Base-by-base conservation (phyloP, 2,329 filamentous ascomycete genomes). In the Fusarium fracticaudum region DNA sequence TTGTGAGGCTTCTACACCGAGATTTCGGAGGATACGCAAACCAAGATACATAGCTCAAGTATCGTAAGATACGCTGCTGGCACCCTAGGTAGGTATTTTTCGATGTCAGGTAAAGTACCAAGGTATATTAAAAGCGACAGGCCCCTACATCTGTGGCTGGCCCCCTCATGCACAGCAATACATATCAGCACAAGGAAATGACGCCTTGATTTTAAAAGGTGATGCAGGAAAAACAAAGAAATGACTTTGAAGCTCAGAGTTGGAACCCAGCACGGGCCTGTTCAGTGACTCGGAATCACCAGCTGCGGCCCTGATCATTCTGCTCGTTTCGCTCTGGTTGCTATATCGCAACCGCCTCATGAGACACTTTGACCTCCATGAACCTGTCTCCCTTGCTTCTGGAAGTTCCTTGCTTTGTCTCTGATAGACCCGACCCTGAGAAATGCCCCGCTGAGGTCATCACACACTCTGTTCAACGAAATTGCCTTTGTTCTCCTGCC, bases 121-220 rank as follows among this genome's bases (percentile, higher is more conserved):
- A n/a, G 20, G n/a, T 17, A n/a, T 31, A 38, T 51, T 17, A 22
- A 20, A 40, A 47, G 31, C 47, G 53, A 40, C 43, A 40, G n/a
- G 47, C 41, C 48, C 33, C 40, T 54, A 33, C 37, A 38, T 54
- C 24, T 26, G 61, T 59, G 53, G 58, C 64, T 69, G 65, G 50
- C 54, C 43, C 26, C 26, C 26, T 31, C 40, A 69, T 66, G 66
- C 66, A 70, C 48, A 18, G 29, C 9, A 67, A 62, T 71, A 18
- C 61, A 53, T 67, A 51, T 71, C 57, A 67, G 69, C 51, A 53
- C 43, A 67, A 60, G 57, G 45, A 63, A 72, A 71, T 71, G 45
- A 71, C 51, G 51, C 62, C 57, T 22, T 71, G 26, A 9, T 18
- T 43, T 40, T 35, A 35, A 50, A 50, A n/a, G 40, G 18, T 18